Evolutionary conservation across 768 basidiomycete species (phyloP).

Genomic region (Leucocoprinus sp.): DNA sequence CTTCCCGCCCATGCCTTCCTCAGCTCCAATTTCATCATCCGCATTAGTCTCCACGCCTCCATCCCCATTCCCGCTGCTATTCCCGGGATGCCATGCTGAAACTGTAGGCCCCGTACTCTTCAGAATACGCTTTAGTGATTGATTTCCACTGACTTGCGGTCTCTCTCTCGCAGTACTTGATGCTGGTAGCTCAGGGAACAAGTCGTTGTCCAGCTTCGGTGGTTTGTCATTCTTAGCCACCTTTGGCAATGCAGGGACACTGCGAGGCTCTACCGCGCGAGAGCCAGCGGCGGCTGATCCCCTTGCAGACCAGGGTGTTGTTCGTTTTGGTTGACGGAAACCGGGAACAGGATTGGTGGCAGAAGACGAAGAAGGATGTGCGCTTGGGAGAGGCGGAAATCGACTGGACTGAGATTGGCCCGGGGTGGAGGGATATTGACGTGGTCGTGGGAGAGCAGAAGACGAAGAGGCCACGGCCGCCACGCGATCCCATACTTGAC

Average conservation of each 20-base stretch:
- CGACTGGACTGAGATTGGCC: constrained; percentile 21
- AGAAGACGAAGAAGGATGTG: no score
- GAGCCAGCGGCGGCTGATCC: constrained; percentile 19
- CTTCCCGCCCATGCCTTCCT: constrained; percentile 12
- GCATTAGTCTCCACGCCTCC: constrained; percentile 46
- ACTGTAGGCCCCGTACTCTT: constrained; percentile 33
- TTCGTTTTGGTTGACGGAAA: constrained; percentile 40
- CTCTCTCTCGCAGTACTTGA: constrained; percentile 30
- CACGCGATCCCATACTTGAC: constrained; percentile 80
- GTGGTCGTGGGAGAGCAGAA: constrained; percentile 16
- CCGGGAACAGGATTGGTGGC: constrained; percentile 20
- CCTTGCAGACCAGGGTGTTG: constrained; percentile 54
- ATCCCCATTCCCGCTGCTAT: constrained; percentile 29
- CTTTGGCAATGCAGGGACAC: constrained; percentile 12
- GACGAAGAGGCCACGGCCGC: constrained; percentile 61
- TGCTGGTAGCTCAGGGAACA: constrained; percentile 67
- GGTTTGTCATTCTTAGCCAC: constrained; percentile 18
- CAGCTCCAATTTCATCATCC: no score
- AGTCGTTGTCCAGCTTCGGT: constrained; percentile 42
- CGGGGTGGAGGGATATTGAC: constrained; percentile 1
- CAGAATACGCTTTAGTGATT: constrained; percentile 59
- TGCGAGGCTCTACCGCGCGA: constrained; percentile 10
- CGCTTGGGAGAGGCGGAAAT: constrained; percentile 27
- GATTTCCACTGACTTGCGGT: constrained; percentile 51
- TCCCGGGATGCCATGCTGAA: constrained; percentile 32